Base-by-base conservation (phyloP, 2,329 filamentous ascomycete species). In the Chaetomiaceae sp. region DNA sequence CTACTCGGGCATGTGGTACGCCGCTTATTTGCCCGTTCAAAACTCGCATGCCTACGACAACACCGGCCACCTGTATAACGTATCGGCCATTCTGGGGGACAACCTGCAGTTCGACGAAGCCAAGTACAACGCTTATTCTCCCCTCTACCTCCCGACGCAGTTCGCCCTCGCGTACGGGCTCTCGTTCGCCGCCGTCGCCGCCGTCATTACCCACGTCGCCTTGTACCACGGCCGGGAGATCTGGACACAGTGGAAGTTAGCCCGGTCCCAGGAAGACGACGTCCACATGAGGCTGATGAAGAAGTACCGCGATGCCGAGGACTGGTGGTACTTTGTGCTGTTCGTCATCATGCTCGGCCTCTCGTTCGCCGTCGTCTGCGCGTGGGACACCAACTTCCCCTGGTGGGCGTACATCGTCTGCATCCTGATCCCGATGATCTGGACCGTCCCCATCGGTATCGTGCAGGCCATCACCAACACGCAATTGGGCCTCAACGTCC, bases 401-500 rank as follows among this genome's bases (percentile, higher is more conserved):
- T 75, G 74, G 46, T 83, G 80, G 80, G 79, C 76, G 0, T 81
- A 75, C 50, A 62, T 83, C 46, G 69, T 84, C 51, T 82, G 80
- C 65, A 74, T 84, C 36, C 60, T 80, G 29, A 74, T 84, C 23
- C 79, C 80, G 3, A 66, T 82, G 33, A 63, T 84, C 31, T 83
- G 81, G 78, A 73, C 81, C 47, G 75, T 84, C 22, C 81, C 81
- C 9, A 79, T 83, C 50, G 82, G 82, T 47, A 77, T 85, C 58
- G 74, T 84, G 43, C 80, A 83, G 63, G 81, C 78, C 51, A 78
- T 83, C 52, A 81, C 81, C 38, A 83, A 83, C 65, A 78, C 80
- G 47, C 80, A 83, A 64, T 73, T 88, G 4, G 84, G 84, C 4
- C 73, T 89, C 20, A 88, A 88, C 60, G 84, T 89, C 17, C 69